Conservation (phyloP, 2,329 filamentous ascomycete species). For the Trichoderma sp. region DNA sequence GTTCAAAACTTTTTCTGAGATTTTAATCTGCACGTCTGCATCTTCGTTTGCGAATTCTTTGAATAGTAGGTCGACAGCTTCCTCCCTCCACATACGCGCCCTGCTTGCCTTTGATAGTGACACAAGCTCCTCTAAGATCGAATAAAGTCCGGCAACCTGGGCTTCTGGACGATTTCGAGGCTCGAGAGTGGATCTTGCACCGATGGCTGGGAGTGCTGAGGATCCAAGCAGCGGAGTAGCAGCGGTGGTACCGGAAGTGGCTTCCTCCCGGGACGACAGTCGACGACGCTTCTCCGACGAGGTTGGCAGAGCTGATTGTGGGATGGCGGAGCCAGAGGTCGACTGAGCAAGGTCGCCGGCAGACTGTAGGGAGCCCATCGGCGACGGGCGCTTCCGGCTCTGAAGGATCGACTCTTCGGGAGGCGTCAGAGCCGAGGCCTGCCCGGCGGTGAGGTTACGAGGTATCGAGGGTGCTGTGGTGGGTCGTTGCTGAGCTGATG, state of each 20-base stretch:
- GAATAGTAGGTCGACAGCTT: conserved; percentile 58
- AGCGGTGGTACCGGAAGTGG: conserved; percentile 24
- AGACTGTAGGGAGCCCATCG: conserved; percentile 19
- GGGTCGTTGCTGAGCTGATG: conserved; percentile 28
- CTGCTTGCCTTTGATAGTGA: conserved; percentile 41
- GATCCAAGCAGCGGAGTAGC: conserved; percentile 29
- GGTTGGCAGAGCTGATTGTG: conserved; percentile 30
- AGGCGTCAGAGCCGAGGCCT: conserved; percentile 50
- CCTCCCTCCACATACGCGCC: conserved; percentile 52
- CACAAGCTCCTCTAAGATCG: conserved; percentile 38
- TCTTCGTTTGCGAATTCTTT: conserved; percentile 56
- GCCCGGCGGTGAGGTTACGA: conserved; percentile 36
- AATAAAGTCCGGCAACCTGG: not conserved
- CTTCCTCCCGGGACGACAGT: conserved; percentile 28
- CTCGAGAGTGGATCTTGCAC: not conserved
- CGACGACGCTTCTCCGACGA: conserved; percentile 36
- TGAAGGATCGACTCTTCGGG: conserved; percentile 50
- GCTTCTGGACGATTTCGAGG: conserved; percentile 6
- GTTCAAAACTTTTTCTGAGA: conserved; percentile 56
- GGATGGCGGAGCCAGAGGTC: conserved; percentile 25
- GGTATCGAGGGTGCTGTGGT: conserved; percentile 37
- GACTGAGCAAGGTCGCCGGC: not conserved
- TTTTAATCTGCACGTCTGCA: conserved; percentile 56
- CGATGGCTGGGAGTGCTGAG: conserved; percentile 24
- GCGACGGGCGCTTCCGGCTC: conserved; percentile 42